Base-by-base conservation (phyloP, 768 basidiomycete species). In the Kwoniella heveanensis region DNA sequence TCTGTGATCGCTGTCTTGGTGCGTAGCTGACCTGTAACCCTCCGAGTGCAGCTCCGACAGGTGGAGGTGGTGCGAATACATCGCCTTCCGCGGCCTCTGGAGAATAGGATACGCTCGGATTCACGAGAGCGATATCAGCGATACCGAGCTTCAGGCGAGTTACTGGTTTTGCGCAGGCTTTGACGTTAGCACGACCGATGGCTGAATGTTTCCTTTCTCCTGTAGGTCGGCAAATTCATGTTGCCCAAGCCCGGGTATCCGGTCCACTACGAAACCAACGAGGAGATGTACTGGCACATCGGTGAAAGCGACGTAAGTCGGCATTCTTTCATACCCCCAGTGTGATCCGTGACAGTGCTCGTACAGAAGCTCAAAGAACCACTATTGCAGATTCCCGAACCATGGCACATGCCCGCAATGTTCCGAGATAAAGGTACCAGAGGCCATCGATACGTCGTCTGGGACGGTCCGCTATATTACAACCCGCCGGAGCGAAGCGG, bases 41-140 rank as follows among this genome's bases (percentile, higher is more conserved):
- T 44, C 19, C 8, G 15, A 3, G 4, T 44, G 24, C 56, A 73
- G 72, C 15, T 56, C 37, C 5, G 77, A 79, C 50, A n/a, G 49
- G 5, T 73, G 77, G 66, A 61, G 79, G 5, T 81, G 90, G 90
- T 95, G 92, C 81, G 90, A 94, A 82, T 94, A 94, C 73, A 91
- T 95, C 54, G 81, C 91, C 25, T 94, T 91, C 76, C 85, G 91
- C 12, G 90, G 71, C 1, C 44, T 79, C 2, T 76, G 70, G 71
- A 54, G 80, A 2, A 68, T 80, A 19, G 80, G 58, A 7, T 94
- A 91, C 74, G 91, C 88, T 0, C 85, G 92, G 19, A 79, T 95
- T 19, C 90, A 91, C 12, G 85, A 90, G 21, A 87, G 90, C 24
- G 87, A 86, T 32, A 88, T 95, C 66, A 92, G 90, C 25, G 92